A percentile compares a stretch with the other conserved stretches of the same genome.
These are phyloP conservation scores for Neofusicoccum ribis DNA, from an alignment of 2,329 filamentous ascomycete species.

Conservation along the genomic window DNA sequence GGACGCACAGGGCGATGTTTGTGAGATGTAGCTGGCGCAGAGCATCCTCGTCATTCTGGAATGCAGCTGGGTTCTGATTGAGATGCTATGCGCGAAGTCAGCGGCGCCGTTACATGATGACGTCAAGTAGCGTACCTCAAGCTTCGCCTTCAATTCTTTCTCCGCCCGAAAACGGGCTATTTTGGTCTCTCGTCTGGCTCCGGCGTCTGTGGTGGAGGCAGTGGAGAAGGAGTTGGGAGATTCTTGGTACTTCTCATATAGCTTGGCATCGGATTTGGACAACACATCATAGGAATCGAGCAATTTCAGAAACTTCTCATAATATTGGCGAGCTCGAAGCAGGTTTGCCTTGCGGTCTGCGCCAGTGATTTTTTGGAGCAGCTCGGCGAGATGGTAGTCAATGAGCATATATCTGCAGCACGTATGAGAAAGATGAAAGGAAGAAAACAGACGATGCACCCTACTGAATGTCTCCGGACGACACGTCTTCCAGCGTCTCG, in stretches of 20 bases:
- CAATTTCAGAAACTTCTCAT: slow-evolving; percentile 75
- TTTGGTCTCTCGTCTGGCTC: slow-evolving; percentile 75
- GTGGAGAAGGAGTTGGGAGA: slow-evolving; percentile 72
- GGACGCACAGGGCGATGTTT: slow-evolving; percentile 69
- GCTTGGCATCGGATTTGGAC: slow-evolving; percentile 61
- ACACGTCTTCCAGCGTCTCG: slow-evolving; percentile 82
- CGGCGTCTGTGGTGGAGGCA: slow-evolving; percentile 65
- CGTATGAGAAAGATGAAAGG: slow-evolving; percentile 20
- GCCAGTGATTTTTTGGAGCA: slow-evolving; percentile 67
- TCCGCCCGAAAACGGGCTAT: slow-evolving; percentile 83
- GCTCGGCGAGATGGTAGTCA: slow-evolving; percentile 75
- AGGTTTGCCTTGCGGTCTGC: slow-evolving; percentile 62
- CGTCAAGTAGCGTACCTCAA: slow-evolving; percentile 59
- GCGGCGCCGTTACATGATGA: slow-evolving; percentile 16
- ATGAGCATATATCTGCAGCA: slow-evolving; percentile 68
- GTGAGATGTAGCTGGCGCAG: slow-evolving; percentile 77
- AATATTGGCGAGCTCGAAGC: slow-evolving; percentile 64
- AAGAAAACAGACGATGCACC: slow-evolving; percentile 33
- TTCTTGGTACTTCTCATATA: slow-evolving; percentile 73
- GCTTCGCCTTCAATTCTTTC: slow-evolving; percentile 77
- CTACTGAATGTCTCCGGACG: slow-evolving; percentile 79
- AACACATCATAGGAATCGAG: slow-evolving; percentile 80
- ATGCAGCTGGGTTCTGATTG: slow-evolving; percentile 57
- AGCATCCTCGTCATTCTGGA: slow-evolving; percentile 80
- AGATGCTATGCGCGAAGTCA: slow-evolving; percentile 52